Evolutionary conservation across 345 rosid genomes (phyloP).

Genomic region (Zanthoxylum bungeanum): DNA sequence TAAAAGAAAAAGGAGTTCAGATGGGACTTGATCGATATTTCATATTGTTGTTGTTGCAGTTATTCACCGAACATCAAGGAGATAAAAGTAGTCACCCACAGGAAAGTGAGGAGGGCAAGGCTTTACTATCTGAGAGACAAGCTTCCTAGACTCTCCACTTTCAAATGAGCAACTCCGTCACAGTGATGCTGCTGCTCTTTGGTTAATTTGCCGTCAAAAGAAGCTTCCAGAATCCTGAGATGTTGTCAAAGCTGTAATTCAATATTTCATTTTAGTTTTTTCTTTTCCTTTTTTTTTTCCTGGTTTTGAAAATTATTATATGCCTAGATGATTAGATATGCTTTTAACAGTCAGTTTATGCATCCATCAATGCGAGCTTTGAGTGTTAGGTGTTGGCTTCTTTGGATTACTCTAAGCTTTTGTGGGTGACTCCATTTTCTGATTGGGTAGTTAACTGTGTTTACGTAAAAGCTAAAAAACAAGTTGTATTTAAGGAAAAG

Average conservation of each 20-base stretch:
- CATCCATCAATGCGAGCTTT: slow-evolving; percentile 2
- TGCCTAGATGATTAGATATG: slow-evolving; percentile 4
- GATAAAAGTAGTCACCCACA: slow-evolving; percentile 57
- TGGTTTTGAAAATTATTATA: slow-evolving; percentile 13
- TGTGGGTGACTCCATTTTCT: neutral
- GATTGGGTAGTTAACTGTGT: neutral
- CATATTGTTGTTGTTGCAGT: slow-evolving; percentile 34
- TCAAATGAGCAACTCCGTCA: slow-evolving; percentile 52
- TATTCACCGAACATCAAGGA: slow-evolving; percentile 81
- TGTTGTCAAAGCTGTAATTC: slow-evolving; percentile 16
- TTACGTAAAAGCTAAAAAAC: too few species aligned
- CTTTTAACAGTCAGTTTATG: neutral
- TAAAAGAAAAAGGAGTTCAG: neutral
- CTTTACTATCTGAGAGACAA: slow-evolving; percentile 84
- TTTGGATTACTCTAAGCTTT: too few species aligned
- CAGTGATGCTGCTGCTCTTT: neutral
- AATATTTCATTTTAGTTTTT: neutral
- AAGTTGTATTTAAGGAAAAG: too few species aligned
- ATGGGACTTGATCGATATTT: neutral
- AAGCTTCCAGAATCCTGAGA: neutral
- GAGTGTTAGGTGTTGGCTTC: neutral
- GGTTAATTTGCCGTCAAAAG: neutral
- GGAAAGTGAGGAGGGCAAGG: slow-evolving; percentile 88
- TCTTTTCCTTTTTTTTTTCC: neutral
- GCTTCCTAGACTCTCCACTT: slow-evolving; percentile 89